A percentile compares a stretch with the other conserved stretches of the same genome.
These are phyloP conservation scores for Hemileccinum impolitum DNA, from an alignment of 768 basidiomycete species.

Conservation along the genomic window DNA sequence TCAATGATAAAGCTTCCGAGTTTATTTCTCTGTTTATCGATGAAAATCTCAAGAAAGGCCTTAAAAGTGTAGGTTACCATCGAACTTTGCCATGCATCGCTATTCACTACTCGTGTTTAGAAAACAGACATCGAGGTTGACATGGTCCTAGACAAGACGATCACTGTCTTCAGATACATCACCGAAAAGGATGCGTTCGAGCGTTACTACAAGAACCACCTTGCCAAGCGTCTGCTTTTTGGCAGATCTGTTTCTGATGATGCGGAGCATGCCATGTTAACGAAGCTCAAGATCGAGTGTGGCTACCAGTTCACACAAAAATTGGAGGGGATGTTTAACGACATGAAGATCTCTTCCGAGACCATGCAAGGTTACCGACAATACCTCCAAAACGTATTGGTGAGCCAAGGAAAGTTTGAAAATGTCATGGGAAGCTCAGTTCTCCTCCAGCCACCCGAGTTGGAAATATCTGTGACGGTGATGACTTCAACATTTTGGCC, in stretches of 20 bases:
- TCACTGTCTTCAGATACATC: slow-evolving; percentile 91
- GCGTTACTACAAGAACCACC: slow-evolving; percentile 93
- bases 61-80: slow-evolving; percentile 74
- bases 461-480: slow-evolving; percentile 85
- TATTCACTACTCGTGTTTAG: slow-evolving; percentile 38
- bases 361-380: slow-evolving; percentile 71
- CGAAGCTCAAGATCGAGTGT: slow-evolving; percentile 95
- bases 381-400: slow-evolving; percentile 55
- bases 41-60: slow-evolving; percentile 89
- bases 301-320: slow-evolving; percentile 97
- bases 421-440: slow-evolving; percentile 8
- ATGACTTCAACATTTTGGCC: slow-evolving; percentile 99
- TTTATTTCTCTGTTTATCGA: slow-evolving; percentile 97
- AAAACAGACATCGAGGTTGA: slow-evolving; percentile 96
- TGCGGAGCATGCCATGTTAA: slow-evolving; percentile 95
- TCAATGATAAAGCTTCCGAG: slow-evolving; percentile 83
- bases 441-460: slow-evolving; percentile 55
- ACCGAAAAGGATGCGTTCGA: slow-evolving; percentile 97
- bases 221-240: slow-evolving; percentile 86
- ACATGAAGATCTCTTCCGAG: slow-evolving; percentile 87
- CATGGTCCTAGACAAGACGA: slow-evolving; percentile 87
- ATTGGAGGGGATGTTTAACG: slow-evolving; percentile 98
- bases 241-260: slow-evolving; percentile 93
- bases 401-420: slow-evolving; percentile 34
- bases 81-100: background rate